Evolutionary conservation across 176 grass and related monocot genomes (phyloP).

Genomic region (Musa itinerans): DNA sequence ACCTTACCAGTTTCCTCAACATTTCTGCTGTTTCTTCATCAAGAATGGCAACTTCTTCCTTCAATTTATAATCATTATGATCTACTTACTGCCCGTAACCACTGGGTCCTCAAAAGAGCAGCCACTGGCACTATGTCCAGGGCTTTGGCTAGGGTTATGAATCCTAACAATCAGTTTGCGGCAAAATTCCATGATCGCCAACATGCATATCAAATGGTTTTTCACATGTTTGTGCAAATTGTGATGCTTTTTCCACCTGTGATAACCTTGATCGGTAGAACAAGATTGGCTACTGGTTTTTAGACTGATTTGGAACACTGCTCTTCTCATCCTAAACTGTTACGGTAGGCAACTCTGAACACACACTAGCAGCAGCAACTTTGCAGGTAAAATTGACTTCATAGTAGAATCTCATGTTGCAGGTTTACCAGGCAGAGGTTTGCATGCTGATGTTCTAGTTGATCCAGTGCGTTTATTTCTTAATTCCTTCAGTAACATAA

Average conservation of each 20-base stretch:
- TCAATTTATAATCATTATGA: too few relatives aligned
- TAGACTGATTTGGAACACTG: neutral
- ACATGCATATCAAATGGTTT: neutral
- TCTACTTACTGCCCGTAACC: too few relatives aligned
- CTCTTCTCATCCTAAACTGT: constrained; percentile 25
- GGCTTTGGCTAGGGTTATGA: too few relatives aligned
- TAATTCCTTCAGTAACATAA: constrained; percentile 28
- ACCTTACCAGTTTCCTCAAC: too few relatives aligned
- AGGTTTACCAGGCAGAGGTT: constrained; percentile 26
- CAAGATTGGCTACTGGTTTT: neutral
- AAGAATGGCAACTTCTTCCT: too few relatives aligned
- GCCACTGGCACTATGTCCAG: too few relatives aligned
- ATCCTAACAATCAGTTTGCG: neutral
- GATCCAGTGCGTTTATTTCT: constrained; percentile 34
- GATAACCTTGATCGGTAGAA: neutral
- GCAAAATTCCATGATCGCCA: neutral
- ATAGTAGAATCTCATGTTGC: constrained; percentile 18
- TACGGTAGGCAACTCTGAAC: constrained; percentile 24
- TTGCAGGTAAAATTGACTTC: constrained; percentile 28
- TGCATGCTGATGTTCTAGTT: constrained; percentile 31
- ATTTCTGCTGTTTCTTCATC: too few relatives aligned
- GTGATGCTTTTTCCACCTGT: neutral
- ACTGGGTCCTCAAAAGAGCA: too few relatives aligned
- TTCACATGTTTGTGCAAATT: neutral
- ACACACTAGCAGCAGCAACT: constrained; percentile 22